Conservation (phyloP, 2,329 filamentous ascomycete genomes). For the Colletotrichum paranaense region DNA sequence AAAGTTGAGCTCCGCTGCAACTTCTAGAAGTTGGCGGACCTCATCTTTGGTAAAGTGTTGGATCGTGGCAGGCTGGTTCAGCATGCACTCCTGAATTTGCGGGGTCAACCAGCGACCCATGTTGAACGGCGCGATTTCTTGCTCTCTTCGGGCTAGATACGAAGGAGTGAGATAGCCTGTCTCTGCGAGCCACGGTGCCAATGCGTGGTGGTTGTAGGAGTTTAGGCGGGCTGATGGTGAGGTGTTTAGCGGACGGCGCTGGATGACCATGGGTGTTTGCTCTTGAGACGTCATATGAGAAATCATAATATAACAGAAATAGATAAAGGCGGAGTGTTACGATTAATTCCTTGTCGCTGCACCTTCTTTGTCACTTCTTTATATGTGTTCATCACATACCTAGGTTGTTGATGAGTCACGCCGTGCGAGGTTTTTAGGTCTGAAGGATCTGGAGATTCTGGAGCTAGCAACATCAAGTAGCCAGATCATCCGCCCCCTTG, state of each 20-base stretch:
- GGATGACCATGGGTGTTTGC: fast-evolving
- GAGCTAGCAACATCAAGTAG: not conserved
- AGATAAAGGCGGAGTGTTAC: no score
- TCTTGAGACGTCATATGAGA: not conserved
- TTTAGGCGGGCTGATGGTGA: not conserved
- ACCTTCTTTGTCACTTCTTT: no score
- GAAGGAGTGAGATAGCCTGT: not conserved
- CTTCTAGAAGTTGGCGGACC: not conserved
- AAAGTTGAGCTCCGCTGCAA: not conserved
- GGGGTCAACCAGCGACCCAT: not conserved
- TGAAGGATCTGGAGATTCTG: not conserved
- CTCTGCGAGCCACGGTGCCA: not conserved
- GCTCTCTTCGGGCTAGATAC: not conserved
- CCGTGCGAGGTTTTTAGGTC: not conserved
- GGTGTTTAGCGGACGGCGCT: not conserved
- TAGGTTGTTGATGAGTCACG: not conserved
- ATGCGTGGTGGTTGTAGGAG: not conserved
- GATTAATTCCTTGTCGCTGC: not conserved
- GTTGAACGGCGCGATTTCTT: not conserved
- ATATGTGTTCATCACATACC: no score
- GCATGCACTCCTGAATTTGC: not conserved
- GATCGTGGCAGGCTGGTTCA: fast-evolving
- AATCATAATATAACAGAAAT: fast-evolving
- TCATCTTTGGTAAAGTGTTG: not conserved
- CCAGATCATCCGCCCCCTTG: no score